Evolutionary conservation across 768 basidiomycete species (phyloP), one percentile per base, ranked within the genome.

Genomic region (Pleurotus tuoliensis): DNA sequence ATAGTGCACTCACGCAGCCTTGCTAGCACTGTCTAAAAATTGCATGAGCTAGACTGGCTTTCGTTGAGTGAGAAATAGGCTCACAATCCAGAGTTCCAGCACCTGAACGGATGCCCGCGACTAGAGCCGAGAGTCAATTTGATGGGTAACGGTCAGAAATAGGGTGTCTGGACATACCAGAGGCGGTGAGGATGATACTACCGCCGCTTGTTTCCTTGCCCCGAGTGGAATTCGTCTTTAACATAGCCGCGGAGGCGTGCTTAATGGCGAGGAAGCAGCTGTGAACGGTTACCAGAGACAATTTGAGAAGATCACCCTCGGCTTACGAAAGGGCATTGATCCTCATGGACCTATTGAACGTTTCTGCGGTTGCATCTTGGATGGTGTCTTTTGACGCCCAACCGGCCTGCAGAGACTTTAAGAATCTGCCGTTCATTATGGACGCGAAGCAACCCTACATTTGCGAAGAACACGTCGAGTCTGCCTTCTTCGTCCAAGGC

Each of bases 381-480:
- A 94, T 64, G 6, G 66, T 63, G 40, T 73, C 60, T 16, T 38
- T 64, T 1, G 77, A 76, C 2, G 77, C 80, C 49, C 88, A 69
- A 9, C 90, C 92, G 56, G 91, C 92, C 90, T 93, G 59, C 30
- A 57, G 59, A 56, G 59, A 34, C 8, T 8, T 34, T 34, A 9
- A 9, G 30, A 57, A 56, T 20, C 22, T 9, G 4, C 46, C 46
- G 27, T 2, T 38, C 24, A 13, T 15, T n/a, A 46, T 16, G 38
- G 18, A 40, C 38, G 18, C 41, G 43, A 49, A 20, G 2, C n/a
- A 16, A 5, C 64, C 83, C 52, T 64, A 92, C 94, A 67, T 98
- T 97, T 34, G 95, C 95, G 67, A 94, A 98, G 78, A 97, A 97
- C 60, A 95, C 86, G 62, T 98, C 95, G 11, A 98, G 76, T 58